A percentile compares a stretch with the other conserved stretches of the same genome.
Evolutionary conservation across 1,284 basidiomycete genomes (phyloP).

Genomic region (Apiotrichum gamsii): DNA sequence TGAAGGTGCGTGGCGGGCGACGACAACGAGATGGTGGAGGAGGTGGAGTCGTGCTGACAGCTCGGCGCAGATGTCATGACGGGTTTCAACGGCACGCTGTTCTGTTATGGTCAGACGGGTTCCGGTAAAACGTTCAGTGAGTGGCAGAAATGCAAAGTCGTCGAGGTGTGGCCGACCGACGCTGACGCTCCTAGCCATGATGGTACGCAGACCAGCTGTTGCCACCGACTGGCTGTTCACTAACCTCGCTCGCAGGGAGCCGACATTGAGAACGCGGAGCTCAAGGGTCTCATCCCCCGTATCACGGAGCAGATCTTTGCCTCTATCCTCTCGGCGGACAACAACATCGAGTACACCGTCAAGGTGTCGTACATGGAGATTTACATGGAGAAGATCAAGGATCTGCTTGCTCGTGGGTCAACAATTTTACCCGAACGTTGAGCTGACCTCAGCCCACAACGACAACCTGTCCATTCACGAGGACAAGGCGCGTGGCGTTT

Average conservation of each 20-base stretch:
- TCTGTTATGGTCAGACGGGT: slow-evolving; percentile 98
- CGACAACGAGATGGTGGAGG: background rate
- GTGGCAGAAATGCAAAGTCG: slow-evolving; percentile 9
- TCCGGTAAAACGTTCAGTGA: slow-evolving; percentile 81
- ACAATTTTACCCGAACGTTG: no score
- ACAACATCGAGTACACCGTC: slow-evolving; percentile 94
- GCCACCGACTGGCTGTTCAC: no score
- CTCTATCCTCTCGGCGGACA: slow-evolving; percentile 90
- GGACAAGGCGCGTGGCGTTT: slow-evolving; percentile 95
- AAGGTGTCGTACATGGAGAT: slow-evolving; percentile 99
- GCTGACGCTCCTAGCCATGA: slow-evolving; percentile 61
- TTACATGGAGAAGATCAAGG: slow-evolving; percentile 93
- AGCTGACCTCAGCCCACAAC: slow-evolving; percentile 68
- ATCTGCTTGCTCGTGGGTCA: slow-evolving; percentile 87
- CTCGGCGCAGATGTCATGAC: slow-evolving; percentile 82
- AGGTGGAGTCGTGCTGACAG: no score
- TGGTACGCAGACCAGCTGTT: slow-evolving; percentile 57
- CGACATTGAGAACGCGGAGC: slow-evolving; percentile 84
- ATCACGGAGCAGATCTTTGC: slow-evolving; percentile 99
- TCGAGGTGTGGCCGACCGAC: no score
- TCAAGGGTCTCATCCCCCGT: slow-evolving; percentile 95
- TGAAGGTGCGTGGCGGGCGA: slow-evolving; percentile 39
- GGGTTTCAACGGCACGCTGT: slow-evolving; percentile 97
- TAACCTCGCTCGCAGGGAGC: slow-evolving; percentile 61
- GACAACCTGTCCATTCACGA: slow-evolving; percentile 99